Conservation (phyloP, 192 early-diverging fungal species). For the Podila horticola region DNA sequence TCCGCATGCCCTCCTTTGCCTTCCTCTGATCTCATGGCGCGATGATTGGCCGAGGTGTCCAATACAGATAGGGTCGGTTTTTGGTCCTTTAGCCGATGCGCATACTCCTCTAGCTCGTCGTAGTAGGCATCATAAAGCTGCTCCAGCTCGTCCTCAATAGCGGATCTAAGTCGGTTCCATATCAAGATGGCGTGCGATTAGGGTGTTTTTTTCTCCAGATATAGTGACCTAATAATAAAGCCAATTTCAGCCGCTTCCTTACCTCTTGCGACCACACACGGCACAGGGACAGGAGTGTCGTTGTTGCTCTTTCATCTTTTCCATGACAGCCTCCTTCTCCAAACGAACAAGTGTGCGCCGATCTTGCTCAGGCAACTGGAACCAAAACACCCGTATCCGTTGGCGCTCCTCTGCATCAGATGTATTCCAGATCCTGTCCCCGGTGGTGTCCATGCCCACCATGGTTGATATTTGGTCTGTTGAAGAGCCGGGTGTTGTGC, state of each 20-base stretch:
- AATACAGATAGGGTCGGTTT: no score
- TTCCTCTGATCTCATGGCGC: constrained; percentile 40
- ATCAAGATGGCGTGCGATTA: no score
- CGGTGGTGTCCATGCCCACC: no score
- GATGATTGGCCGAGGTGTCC: no score
- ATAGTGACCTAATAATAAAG: background rate
- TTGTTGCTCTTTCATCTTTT: constrained; percentile 92
- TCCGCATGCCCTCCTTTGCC: constrained; percentile 51
- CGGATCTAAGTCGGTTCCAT: constrained; percentile 56
- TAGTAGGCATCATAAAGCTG: constrained; percentile 90
- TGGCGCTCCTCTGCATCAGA: constrained; percentile 80
- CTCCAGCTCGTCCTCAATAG: constrained; percentile 89
- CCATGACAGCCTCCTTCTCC: constrained; percentile 88
- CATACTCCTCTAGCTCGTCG: constrained; percentile 87
- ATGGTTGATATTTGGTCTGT: no score
- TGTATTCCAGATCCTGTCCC: constrained; percentile 71
- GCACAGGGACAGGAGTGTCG: constrained; percentile 84
- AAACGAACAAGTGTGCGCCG: constrained; percentile 79
- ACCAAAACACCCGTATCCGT: constrained; percentile 87
- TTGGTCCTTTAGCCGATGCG: constrained; percentile 18
- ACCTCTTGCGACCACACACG: constrained; percentile 85
- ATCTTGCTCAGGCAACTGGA: constrained; percentile 82
- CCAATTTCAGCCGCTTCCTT: background rate
- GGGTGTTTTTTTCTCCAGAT: background rate
- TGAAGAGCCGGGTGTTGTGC: no score